Evolutionary conservation across 352 stramenopile species (phyloP).

Genomic region (Phytophthora idaei): DNA sequence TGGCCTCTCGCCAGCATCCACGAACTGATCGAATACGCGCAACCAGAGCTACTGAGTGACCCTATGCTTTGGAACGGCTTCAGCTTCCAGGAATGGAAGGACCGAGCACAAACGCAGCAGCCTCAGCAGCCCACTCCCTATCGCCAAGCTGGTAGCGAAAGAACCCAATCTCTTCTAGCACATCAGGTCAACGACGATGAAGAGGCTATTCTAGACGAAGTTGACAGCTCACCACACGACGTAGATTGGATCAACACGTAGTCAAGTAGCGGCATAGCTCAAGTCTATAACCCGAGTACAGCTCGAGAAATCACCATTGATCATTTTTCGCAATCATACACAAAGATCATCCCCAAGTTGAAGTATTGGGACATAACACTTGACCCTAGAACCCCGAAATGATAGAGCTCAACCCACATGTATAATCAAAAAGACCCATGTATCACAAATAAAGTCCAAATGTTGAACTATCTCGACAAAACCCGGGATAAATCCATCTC

Average conservation of each 20-base stretch:
- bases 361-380: too few species aligned
- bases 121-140: neutral
- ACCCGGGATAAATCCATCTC: too few species aligned
- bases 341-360: too few species aligned
- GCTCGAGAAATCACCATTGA: neutral
- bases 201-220: slow-evolving; percentile 24
- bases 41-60: slow-evolving; percentile 28
- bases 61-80: slow-evolving; percentile 49
- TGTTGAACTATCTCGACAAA: too few species aligned
- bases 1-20: slow-evolving; percentile 48
- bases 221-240: slow-evolving; percentile 20
- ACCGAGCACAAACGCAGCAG: slow-evolving; percentile 16
- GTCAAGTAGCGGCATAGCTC: neutral
- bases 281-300: too few species aligned
- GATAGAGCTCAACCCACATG: neutral
- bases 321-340: too few species aligned
- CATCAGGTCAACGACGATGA: slow-evolving; percentile 1
- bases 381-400: neutral
- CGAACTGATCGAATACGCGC: slow-evolving; percentile 33
- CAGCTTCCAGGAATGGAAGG: slow-evolving; percentile 47
- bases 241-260: slow-evolving; percentile 30
- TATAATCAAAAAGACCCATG: neutral
- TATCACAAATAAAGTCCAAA: too few species aligned
- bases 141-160: neutral
- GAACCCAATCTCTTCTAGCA: neutral